Evolutionary conservation across 257 asterid species (phyloP), one percentile per base, ranked within the genome.

Genomic region (Salvia hispanica): DNA sequence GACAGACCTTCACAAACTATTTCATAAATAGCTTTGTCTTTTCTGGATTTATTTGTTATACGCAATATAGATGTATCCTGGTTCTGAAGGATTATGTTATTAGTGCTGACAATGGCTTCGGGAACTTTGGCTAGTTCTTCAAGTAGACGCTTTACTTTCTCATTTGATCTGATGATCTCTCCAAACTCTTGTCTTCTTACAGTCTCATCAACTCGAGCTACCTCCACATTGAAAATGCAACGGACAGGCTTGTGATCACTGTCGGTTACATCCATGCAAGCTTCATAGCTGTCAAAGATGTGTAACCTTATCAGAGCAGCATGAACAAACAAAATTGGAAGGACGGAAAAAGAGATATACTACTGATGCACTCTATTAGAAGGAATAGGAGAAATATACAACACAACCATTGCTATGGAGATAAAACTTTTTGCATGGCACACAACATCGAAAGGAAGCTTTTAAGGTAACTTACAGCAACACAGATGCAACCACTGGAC

Each of bases 191-290:
- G 95, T 74, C 99, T 87, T 78, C 96, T 81, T 57, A 91, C 84
- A 0, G 91, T 81, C 77, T 91, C 97, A 50, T 94, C 95, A 34
- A 86, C 95, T 77, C 89, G 90, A 74, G 99, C 97, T 60, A 94
- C 72, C 81, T 91, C 96, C 78, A 91, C 88, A 72, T 46, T 79
- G 43, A 91, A 83, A 73, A 91, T 83, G 84, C 96, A 84, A 28
- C 99, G 90, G 16, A 94, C 97, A 55, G 99, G 99, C 76, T 94
- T 94, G 84, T 94, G 99, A 70, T 94, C 99, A 61, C 99, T 94
- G 61, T 94, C 99, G 5, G 95, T 94, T 69, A 94, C 99, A 74
- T 91, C 97, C 99, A 94, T 94, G 88, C 95, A 85, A 76, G 95
- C 97, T 47, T 94, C 99, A 53, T 94, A 94, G 87, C 99, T 94